Evolutionary conservation across 2,329 filamentous ascomycete genomes (phyloP).

Genomic region (Microdochium paspali): DNA sequence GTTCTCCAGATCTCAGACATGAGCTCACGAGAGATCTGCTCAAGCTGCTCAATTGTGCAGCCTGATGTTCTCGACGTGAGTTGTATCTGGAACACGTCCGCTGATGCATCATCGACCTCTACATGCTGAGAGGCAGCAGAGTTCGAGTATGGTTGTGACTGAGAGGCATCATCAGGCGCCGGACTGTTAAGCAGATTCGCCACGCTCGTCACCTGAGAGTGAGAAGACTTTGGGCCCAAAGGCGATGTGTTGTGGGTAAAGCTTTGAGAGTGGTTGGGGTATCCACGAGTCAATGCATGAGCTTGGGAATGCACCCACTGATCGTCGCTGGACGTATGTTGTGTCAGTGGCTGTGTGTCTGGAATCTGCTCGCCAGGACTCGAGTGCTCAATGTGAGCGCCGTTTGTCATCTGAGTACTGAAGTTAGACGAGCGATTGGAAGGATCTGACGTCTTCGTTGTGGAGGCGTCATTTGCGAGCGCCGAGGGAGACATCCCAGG

Average conservation of each 20-base stretch:
- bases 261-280: constrained; percentile 17
- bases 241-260: constrained; percentile 22
- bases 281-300: constrained; percentile 34
- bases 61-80: constrained; percentile 62
- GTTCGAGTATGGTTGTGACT: constrained; percentile 17
- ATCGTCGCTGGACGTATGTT: constrained; percentile 40
- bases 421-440: constrained; percentile 54
- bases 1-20: constrained; percentile 86
- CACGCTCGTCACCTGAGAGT: constrained; percentile 22
- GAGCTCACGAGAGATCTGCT: constrained; percentile 82
- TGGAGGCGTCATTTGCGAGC: constrained; percentile 76
- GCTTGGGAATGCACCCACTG: constrained; percentile 51
- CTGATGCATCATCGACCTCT: constrained; percentile 34
- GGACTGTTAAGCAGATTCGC: constrained; percentile 31
- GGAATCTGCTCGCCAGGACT: constrained; percentile 14
- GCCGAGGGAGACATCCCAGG: constrained; percentile 49
- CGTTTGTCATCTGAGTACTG: constrained; percentile 67
- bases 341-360: constrained; percentile 19
- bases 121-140: constrained; percentile 34
- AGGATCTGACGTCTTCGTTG: constrained; percentile 78
- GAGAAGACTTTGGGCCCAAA: constrained; percentile 22
- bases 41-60: constrained; percentile 84
- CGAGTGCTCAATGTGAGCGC: constrained; percentile 39
- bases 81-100: constrained; percentile 49
- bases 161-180: constrained; percentile 21